Conservation (phyloP, 2,329 filamentous ascomycete genomes). For the Penicillium olsonii region DNA sequence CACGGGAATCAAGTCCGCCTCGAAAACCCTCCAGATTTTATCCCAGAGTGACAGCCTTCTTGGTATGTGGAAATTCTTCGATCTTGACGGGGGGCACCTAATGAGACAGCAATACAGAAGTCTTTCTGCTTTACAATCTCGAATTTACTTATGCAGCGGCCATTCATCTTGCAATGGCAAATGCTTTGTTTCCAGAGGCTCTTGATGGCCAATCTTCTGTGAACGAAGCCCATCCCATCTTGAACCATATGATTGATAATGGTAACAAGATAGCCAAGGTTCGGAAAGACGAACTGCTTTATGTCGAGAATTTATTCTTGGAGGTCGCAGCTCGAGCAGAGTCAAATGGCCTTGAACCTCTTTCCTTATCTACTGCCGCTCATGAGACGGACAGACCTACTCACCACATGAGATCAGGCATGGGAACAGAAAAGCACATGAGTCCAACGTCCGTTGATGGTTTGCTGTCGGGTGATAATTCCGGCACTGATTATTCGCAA, state of each 20-base stretch:
- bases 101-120: constrained; percentile 28
- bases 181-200: constrained; percentile 36
- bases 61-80: constrained; percentile 26
- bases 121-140: constrained; percentile 42
- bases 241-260: constrained; percentile 37
- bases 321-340: constrained; percentile 22
- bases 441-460: not conserved
- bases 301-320: constrained; percentile 24
- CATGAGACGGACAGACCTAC: not conserved
- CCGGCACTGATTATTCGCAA: not conserved
- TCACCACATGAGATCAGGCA: not conserved
- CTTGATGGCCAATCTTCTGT: constrained; percentile 25
- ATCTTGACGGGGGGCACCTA: not conserved
- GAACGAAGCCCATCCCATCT: constrained; percentile 27
- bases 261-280: constrained; percentile 36
- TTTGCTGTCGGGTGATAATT: not conserved
- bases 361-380: not conserved
- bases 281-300: constrained; percentile 5
- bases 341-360: not conserved
- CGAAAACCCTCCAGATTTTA: constrained; percentile 44
- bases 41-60: constrained; percentile 38
- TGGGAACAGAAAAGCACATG: not conserved
- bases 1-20: constrained; percentile 45
- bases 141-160: constrained; percentile 42
- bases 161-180: constrained; percentile 41